phyloP scores from a whole-genome alignment of 495 filamentous ascomycete species.

The Neurospora cerealis region DNA sequence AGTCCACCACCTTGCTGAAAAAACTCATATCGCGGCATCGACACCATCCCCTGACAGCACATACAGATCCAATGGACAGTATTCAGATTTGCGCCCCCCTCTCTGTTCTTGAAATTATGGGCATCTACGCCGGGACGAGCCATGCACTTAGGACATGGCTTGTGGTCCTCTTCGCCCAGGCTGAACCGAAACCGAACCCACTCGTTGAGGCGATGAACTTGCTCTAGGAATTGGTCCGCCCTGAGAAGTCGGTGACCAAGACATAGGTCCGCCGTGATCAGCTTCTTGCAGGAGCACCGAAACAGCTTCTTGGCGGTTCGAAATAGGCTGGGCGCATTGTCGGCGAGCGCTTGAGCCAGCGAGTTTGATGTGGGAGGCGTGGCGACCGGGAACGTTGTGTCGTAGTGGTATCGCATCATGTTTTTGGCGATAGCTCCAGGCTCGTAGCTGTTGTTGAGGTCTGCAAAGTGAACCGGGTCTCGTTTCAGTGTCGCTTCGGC shows the following conservation, averaged over 20 bases:
- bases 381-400: background rate
- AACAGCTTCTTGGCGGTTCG: background rate
- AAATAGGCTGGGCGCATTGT: background rate
- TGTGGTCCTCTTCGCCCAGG: background rate
- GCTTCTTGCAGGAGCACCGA: background rate
- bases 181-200: background rate
- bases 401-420: background rate
- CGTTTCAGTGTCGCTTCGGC: background rate
- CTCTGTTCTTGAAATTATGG: background rate
- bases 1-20: background rate
- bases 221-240: background rate
- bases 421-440: background rate
- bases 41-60: background rate
- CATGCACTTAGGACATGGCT: background rate
- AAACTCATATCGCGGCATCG: background rate
- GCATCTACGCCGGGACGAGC: background rate
- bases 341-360: background rate
- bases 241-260: background rate
- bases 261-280: background rate
- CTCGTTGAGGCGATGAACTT: background rate
- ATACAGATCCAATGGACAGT: background rate
- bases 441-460: background rate
- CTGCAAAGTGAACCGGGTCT: background rate
- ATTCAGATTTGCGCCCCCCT: background rate
- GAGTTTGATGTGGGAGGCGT: background rate